A percentile compares a stretch with the other conserved stretches of the same genome.
Conservation (phyloP, 202 grass and related monocot genomes). For the Digitaria exilis region DNA sequence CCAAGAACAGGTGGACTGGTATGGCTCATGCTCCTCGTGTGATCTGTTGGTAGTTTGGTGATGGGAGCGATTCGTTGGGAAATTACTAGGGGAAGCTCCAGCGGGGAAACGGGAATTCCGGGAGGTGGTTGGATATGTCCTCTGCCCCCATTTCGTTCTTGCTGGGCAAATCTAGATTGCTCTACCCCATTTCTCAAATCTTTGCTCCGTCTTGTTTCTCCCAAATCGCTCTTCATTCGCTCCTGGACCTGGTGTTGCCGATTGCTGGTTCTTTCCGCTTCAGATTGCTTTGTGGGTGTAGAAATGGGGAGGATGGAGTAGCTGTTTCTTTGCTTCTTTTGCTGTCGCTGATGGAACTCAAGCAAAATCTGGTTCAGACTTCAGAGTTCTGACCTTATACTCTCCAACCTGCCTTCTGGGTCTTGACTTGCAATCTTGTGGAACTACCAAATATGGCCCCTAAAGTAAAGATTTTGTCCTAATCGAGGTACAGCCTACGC, state of each 20-base stretch:
- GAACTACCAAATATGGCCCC: constrained; percentile 22
- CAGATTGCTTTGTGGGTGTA: neutral
- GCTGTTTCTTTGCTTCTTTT: neutral
- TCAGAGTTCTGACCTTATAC: neutral
- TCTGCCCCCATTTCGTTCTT: constrained; percentile 1
- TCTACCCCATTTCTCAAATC: neutral
- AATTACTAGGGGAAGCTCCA: neutral
- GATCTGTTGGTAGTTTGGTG: neutral
- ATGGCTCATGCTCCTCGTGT: neutral
- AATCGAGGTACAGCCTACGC: constrained; percentile 8
- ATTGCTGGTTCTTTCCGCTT: neutral
- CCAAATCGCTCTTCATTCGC: neutral
- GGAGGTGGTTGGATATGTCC: neutral
- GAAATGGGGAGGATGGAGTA: neutral
- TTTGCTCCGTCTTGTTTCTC: neutral
- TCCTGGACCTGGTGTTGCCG: neutral
- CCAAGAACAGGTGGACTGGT: constrained; percentile 19
- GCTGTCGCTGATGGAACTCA: neutral
- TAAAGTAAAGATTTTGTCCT: constrained; percentile 10
- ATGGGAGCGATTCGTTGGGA: neutral
- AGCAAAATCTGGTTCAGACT: neutral
- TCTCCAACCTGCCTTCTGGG: neutral
- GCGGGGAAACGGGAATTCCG: constrained; percentile 3
- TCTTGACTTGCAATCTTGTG: constrained; percentile 8
- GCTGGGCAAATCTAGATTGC: constrained; percentile 12